These are phyloP conservation scores for Xylaria grammica DNA, from an alignment of 495 filamentous ascomycete genomes.

Conservation along the genomic window DNA sequence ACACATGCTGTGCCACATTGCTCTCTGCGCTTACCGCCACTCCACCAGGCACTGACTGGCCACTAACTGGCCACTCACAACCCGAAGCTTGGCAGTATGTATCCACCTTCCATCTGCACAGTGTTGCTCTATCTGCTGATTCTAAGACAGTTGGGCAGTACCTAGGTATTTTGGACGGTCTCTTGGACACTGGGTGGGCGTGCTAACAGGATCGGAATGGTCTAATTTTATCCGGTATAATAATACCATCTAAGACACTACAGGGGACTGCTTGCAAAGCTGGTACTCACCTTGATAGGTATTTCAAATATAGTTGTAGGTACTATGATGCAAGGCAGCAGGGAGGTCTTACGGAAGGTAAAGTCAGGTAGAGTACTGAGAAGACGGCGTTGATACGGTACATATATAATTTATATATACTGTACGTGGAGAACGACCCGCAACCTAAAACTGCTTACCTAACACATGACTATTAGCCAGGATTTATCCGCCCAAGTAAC, in stretches of 20 bases:
- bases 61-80: background rate
- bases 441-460: background rate
- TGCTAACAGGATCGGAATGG: too few relatives aligned
- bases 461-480: background rate
- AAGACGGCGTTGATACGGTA: too few relatives aligned
- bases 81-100: too few relatives aligned
- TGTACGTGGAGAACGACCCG: background rate
- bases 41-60: background rate
- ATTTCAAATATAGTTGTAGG: background rate
- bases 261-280: background rate
- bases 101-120: too few relatives aligned
- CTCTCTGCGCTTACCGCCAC: background rate
- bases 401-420: background rate
- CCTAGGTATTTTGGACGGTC: too few relatives aligned
- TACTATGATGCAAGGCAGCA: background rate
- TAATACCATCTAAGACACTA: too few relatives aligned
- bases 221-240: too few relatives aligned
- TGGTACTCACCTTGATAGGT: background rate
- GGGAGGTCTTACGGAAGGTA: background rate
- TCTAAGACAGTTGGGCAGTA: too few relatives aligned
- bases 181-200: too few relatives aligned
- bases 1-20: constrained; percentile 21
- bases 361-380: too few relatives aligned
- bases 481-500: constrained; percentile 7
- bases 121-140: too few relatives aligned